Base-by-base conservation (phyloP, 345 rosid species). In the Citrus trifoliata region DNA sequence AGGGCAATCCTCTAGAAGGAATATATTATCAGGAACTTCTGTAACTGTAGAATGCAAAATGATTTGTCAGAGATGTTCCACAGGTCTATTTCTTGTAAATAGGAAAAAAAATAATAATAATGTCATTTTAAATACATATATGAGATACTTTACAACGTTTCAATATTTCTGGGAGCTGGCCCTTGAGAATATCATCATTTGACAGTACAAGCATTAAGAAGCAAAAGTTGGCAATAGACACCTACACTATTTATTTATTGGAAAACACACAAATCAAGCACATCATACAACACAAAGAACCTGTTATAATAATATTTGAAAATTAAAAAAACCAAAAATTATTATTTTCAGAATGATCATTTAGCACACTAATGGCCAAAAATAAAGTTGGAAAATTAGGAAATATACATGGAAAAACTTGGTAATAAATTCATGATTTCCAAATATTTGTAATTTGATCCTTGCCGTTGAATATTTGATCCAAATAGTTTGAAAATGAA, bases 1-100 rank as follows among this genome's bases (percentile, higher is more conserved):
- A 70, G 99, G 99, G 80, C 98, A 93, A 70, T 96, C 99, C 77
- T 93, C 95, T 83, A 96, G 71, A 66, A 96, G 88, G 89, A 88
- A 94, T 76, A 93, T 83, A 79, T 82, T 84, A 55, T 87, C 92
- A 28, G 93, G 91, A 85, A 88, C 88, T 83, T 90, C 95, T 53
- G 82, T 82, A 75, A 91, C 99, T 94, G 95, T 83, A 86, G 28
- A 35, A 81, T 13, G 71, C 55, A 62, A 55, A 71, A 76, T 30
- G 65, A 37, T 75, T 75, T 32, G 38, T 76, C 63, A 59, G 62
- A 66, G 63, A 55, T 69, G 76, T 69, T 25, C 30, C 28, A 9
- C 58, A 25, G 22, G 21, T 33, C 40, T 22, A 61, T 60, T 37
- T 60, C 30, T 74, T 10, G 32, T 13, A 62, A 62, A 35, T 18